Percentiles rank a stretch among this genome's conserved stretches.
These are phyloP conservation scores for Graphilbum ipis-grandicollis DNA, from an alignment of 2,329 filamentous ascomycete species.

Conservation along the genomic window DNA sequence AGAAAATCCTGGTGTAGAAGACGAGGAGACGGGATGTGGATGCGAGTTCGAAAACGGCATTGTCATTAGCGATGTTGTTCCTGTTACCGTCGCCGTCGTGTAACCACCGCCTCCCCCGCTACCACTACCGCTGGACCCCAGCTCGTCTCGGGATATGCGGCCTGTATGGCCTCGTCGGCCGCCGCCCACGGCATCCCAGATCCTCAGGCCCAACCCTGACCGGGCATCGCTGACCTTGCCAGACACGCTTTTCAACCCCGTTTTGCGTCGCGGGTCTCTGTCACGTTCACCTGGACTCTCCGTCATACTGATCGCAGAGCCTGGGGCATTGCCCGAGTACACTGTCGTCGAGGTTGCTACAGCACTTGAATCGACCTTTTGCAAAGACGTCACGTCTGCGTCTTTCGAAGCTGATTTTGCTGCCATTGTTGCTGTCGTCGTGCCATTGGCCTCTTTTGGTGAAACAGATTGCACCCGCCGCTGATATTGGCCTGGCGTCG, in stretches of 20 bases:
- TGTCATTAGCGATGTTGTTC: too few relatives aligned
- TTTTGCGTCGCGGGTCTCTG: slow-evolving; percentile 38
- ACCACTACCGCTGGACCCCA: slow-evolving; percentile 10
- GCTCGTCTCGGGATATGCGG: slow-evolving; percentile 41
- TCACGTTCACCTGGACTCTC: slow-evolving; percentile 10
- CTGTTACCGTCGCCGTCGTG: neutral
- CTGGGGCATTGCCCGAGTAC: slow-evolving; percentile 25
- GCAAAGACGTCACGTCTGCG: slow-evolving; percentile 9
- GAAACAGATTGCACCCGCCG: too few relatives aligned
- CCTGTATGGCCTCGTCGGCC: slow-evolving; percentile 32
- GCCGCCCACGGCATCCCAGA: slow-evolving; percentile 67
- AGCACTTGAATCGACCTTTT: too few relatives aligned
- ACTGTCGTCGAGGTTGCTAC: too few relatives aligned
- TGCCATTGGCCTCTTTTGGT: too few relatives aligned
- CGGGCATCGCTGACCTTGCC: slow-evolving; percentile 66
- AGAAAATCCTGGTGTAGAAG: neutral
- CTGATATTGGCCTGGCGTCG: too few relatives aligned
- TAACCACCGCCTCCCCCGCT: too few relatives aligned
- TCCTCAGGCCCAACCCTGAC: slow-evolving; percentile 65
- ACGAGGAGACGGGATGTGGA: too few relatives aligned
- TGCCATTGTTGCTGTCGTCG: too few relatives aligned
- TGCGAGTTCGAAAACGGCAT: too few relatives aligned
- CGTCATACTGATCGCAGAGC: slow-evolving; percentile 25
- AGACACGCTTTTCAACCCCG: slow-evolving; percentile 63
- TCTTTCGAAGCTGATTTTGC: neutral